phyloP scores from a whole-genome alignment of 164 flowering plant genomes.

The Litsea cubeba region DNA sequence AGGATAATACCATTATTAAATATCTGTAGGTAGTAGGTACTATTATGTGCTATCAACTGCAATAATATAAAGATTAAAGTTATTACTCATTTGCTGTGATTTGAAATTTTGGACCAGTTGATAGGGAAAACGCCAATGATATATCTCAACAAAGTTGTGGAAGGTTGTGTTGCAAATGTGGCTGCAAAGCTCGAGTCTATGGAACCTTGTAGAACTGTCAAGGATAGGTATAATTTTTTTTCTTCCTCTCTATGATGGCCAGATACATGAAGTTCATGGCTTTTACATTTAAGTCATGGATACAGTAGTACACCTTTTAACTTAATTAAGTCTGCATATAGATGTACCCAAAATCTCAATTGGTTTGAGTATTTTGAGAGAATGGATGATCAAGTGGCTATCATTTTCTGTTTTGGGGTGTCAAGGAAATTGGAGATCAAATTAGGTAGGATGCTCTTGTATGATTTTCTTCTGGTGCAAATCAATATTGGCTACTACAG shows the following conservation, averaged over 20 bases:
- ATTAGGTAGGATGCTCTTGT: background rate
- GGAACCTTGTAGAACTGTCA: constrained; percentile 86
- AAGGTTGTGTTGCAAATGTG: constrained; percentile 68
- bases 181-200: constrained; percentile 87
- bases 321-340: background rate
- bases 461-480: background rate
- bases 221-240: constrained; percentile 56
- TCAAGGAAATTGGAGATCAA: background rate
- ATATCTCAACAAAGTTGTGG: constrained; percentile 73
- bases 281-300: background rate
- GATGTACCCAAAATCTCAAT: too few species aligned
- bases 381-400: background rate
- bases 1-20: background rate
- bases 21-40: background rate
- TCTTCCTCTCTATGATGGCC: background rate
- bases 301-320: too few species aligned
- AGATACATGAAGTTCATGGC: background rate
- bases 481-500: background rate
- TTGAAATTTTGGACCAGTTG: constrained; percentile 36
- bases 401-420: background rate
- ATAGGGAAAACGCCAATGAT: constrained; percentile 86
- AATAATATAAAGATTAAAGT: background rate
- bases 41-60: background rate
- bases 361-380: background rate
- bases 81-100: background rate